phyloP scores from a whole-genome alignment of 352 stramenopile genomes.

The Globisporangium spinosum region DNA sequence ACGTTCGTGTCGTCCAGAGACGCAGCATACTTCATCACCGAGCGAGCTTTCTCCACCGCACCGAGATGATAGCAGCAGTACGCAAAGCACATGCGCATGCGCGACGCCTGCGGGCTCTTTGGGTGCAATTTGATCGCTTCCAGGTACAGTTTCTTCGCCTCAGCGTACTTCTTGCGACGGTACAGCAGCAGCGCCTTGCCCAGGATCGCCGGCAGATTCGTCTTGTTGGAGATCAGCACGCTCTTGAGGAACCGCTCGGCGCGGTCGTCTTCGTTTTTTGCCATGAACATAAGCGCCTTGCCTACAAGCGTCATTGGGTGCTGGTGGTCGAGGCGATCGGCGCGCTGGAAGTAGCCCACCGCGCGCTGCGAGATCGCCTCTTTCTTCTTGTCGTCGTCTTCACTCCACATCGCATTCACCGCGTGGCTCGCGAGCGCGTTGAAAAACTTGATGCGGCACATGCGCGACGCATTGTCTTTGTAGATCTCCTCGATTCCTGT shows the following conservation, averaged over 20 bases:
- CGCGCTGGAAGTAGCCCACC: constrained; percentile 83
- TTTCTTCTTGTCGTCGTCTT: constrained; percentile 86
- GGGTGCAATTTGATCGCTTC: constrained; percentile 94
- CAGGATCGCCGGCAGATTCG: constrained; percentile 84
- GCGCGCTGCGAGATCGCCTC: constrained; percentile 77
- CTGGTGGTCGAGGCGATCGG: constrained; percentile 87
- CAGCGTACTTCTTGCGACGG: constrained; percentile 84
- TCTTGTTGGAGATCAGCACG: constrained; percentile 87
- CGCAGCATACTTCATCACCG: constrained; percentile 82
- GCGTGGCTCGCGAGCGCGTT: constrained; percentile 81
- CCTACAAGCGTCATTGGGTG: constrained; percentile 88
- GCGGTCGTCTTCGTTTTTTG: constrained; percentile 89
- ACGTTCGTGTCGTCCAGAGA: constrained; percentile 91
- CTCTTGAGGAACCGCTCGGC: constrained; percentile 91
- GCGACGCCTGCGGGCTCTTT: constrained; percentile 82
- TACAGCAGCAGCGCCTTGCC: constrained; percentile 85
- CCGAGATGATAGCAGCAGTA: constrained; percentile 95
- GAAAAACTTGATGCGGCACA: constrained; percentile 89
- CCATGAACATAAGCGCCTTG: constrained; percentile 92
- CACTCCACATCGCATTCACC: constrained; percentile 87
- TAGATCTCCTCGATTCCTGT: constrained; percentile 84
- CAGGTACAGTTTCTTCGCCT: constrained; percentile 92
- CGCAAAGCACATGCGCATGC: constrained; percentile 94
- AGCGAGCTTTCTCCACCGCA: constrained; percentile 82
- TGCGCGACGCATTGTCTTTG: constrained; percentile 79